Percentiles rank a stretch among this genome's conserved stretches.
Evolutionary conservation across 768 basidiomycete genomes (phyloP).

Genomic region (Pholiota conissans): DNA sequence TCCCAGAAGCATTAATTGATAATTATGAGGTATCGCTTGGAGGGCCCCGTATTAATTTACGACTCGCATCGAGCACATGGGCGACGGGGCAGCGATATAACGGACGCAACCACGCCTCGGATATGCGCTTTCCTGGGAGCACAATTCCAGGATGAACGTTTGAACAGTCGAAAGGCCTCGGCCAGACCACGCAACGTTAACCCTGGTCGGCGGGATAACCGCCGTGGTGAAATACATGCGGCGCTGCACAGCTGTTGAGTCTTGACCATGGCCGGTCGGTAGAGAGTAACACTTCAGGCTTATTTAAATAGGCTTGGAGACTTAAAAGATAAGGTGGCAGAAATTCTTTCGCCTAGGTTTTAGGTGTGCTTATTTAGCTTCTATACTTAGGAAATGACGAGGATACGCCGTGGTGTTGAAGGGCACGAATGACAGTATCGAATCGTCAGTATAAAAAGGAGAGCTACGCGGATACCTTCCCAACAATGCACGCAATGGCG

Average conservation of each 20-base stretch:
- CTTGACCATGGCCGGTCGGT: neutral
- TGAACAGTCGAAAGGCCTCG: slow-evolving; percentile 4
- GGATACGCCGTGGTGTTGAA: neutral
- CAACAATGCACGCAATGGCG: neutral
- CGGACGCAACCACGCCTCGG: no score
- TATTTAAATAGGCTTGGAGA: neutral
- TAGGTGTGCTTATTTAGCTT: neutral
- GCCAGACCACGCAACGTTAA: slow-evolving; percentile 11
- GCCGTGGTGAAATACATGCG: neutral
- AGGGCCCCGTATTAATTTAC: no score
- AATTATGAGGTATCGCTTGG: no score
- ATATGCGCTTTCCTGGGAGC: neutral
- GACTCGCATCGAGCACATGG: no score
- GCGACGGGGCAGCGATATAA: no score
- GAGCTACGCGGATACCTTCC: neutral
- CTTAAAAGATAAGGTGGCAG: neutral
- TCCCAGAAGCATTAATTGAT: neutral
- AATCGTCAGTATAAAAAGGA: neutral
- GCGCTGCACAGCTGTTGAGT: neutral
- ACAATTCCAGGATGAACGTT: neutral
- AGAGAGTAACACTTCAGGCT: neutral
- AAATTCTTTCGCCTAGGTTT: neutral
- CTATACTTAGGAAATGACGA: neutral
- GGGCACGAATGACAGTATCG: no score
- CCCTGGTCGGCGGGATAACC: neutral